Evolutionary conservation across 139 green algal species (phyloP), one percentile per base, ranked within the genome.

Genomic region (Chlamydomonas sp.): DNA sequence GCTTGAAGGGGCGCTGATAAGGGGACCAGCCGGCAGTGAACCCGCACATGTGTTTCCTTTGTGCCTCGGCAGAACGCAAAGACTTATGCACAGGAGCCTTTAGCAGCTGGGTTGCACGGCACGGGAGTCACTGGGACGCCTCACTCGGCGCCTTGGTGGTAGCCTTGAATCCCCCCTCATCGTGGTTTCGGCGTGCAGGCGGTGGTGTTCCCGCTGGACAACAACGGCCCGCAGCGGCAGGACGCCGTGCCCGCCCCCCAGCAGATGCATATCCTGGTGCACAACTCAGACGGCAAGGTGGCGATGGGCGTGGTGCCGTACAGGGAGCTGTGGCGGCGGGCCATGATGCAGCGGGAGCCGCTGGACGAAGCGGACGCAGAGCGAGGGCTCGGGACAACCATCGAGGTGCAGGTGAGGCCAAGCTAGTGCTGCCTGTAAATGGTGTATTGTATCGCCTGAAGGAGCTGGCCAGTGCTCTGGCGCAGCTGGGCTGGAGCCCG

Each of bases 391-490:
- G 83, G 73, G 1, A 17, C 63, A 31, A 10, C 12, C 4, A 14
- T 87, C 4, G 83, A 87, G 2, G 74, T 87, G 15, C 83, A 87
- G 83, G 83, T 87, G 73, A 4, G 72, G 8, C 5, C n/a, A 2
- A 31, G 17, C n/a, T 31, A 8, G 72, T n/a, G 14, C 31, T 49
- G 31, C 31, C 31, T 49, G 31, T 49, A 49, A 49, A 49, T 49
- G 31, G 31, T 49, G 31, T 49, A 49, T 49, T 49, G 31, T 49
- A 49, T 49, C 67, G 17, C 15, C 1, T 4, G 12, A 12, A 20
- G 7, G 9, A 15, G 67, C 67, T 73, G 64, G 64, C 64, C 64
- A 12, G 64, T 63, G 73, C 31, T 62, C 77, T 2, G 14, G 59
- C 61, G 10, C 80, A 85, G 31, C 31, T 49, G 31, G 31, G 31